Evolutionary conservation across 768 basidiomycete genomes (phyloP), one percentile per base, ranked within the genome.

Genomic region (Tulasnella sp.): DNA sequence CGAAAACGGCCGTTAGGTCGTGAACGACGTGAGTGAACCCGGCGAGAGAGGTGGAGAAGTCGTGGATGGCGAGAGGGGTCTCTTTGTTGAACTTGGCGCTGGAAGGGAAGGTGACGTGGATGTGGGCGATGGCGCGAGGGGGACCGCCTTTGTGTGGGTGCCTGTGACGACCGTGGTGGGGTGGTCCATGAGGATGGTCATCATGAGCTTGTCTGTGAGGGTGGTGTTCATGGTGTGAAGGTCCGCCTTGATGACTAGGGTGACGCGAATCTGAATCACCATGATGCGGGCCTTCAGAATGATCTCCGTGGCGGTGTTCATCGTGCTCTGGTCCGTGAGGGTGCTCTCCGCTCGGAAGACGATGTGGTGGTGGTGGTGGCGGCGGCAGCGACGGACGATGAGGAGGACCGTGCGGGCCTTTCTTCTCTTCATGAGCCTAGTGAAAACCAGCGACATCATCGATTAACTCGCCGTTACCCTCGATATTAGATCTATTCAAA

Each of bases 41-140:
- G 15, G 44, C 54, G 17, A 44, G n/a, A 17, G 41, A 34, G 3
- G 54, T 44, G 17, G 54, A 56, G 42, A 56, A 56, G 21, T 53
- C 52, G n/a, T 53, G 27, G 17, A 53, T 53, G 10, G 15, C 54
- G 11, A 44, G 54, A 24, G 38, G 54, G 44, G 29, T 42, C n/a
- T 24, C 22, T 17, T 38, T n/a, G n/a, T n/a, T 38, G 22, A 29
- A 29, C 2, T 12, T 25, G 54, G 54, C 42, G 44, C 27, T 42
- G 54, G 19, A 56, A 27, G 38, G 41, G 41, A 44, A 56, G 29
- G 21, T 38, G 25, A 25, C 41, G 25, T 22, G 25, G 19, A 43
- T 38, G n/a, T 2, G 54, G 31, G 10, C 19, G 15, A 43, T 25
- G 21, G 8, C 41, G 54, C 7, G 54, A 43, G n/a, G 38, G 27